Percentiles rank a stretch among this genome's conserved stretches.
These are phyloP conservation scores for Hyaloscypha variabilis DNA, from an alignment of 495 filamentous ascomycete genomes.

Conservation along the genomic window DNA sequence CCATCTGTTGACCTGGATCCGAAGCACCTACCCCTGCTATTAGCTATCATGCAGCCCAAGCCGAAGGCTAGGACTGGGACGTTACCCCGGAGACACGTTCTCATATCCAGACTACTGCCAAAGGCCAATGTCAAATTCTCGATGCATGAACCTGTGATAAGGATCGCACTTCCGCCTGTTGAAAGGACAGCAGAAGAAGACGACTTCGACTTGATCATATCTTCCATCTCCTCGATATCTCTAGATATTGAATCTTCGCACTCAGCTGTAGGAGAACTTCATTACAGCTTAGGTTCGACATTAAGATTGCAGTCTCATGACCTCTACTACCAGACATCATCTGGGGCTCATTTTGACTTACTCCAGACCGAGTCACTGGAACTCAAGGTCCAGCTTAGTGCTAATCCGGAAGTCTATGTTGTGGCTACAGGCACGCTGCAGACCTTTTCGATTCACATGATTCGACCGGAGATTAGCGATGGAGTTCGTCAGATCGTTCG, in stretches of 20 bases:
- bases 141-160: conserved; percentile 91
- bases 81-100: conserved; percentile 54
- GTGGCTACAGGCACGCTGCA: conserved; percentile 78
- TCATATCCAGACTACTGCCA: conserved; percentile 89
- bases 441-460: conserved; percentile 86
- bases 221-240: conserved; percentile 87
- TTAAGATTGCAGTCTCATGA: conserved; percentile 85
- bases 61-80: conserved; percentile 49
- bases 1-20: conserved; percentile 96
- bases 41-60: conserved; percentile 69
- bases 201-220: conserved; percentile 93
- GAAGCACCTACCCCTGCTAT: conserved; percentile 81
- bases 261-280: conserved; percentile 77
- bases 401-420: conserved; percentile 83
- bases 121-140: conserved; percentile 96
- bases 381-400: conserved; percentile 79
- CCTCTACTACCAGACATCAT: conserved; percentile 91
- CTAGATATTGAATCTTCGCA: conserved; percentile 94
- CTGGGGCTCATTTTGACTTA: conserved; percentile 79
- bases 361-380: conserved; percentile 85
- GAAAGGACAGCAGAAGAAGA: conserved; percentile 64
- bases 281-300: conserved; percentile 82
- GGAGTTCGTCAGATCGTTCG: conserved; percentile 89
- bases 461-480: conserved; percentile 86
- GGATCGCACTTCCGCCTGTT: conserved; percentile 78